Conservation (phyloP, 129 eudicot species). For the Tanacetum coccineum region DNA sequence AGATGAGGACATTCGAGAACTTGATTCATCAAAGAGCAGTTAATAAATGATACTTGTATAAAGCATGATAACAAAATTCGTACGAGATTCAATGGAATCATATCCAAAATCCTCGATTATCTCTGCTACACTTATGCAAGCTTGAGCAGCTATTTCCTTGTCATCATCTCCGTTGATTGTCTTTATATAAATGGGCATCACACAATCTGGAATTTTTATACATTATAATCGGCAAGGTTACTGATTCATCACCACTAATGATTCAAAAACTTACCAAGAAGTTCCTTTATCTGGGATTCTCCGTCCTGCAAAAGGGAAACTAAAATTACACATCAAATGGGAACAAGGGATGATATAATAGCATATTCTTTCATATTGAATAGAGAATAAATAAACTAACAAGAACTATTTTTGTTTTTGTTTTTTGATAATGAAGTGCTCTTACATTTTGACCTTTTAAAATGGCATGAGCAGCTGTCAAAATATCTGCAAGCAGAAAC, state of each 20-base stretch:
- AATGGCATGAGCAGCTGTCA: constrained; percentile 70
- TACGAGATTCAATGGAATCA: constrained; percentile 67
- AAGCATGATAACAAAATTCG: constrained; percentile 12
- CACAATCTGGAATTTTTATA: constrained; percentile 45
- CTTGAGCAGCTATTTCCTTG: constrained; percentile 97
- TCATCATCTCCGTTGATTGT: constrained; percentile 95
- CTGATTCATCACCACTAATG: constrained; percentile 9
- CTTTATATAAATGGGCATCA: constrained; percentile 80
- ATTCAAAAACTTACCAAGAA: constrained; percentile 53
- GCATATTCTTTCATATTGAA: constrained; percentile 11
- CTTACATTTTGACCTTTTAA: constrained; percentile 73
- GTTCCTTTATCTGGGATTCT: constrained; percentile 45
- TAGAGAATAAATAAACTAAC: neutral
- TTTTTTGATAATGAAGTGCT: constrained; percentile 6
- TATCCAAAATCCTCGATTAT: constrained; percentile 69
- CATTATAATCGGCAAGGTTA: constrained; percentile 3
- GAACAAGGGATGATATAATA: neutral
- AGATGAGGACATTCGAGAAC: constrained; percentile 10
- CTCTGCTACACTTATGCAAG: constrained; percentile 78
- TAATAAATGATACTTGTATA: neutral
- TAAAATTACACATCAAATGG: constrained; percentile 6
- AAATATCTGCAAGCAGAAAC: constrained; percentile 55
- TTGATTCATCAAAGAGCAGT: constrained; percentile 6
- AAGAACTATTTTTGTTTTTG: neutral
- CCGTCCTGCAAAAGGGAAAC: constrained; percentile 57